Percentiles rank a stretch among this genome's conserved stretches.
These are phyloP conservation scores for Vigna reflexopilosa DNA, from an alignment of 306 rosid genomes.

Conservation along the genomic window DNA sequence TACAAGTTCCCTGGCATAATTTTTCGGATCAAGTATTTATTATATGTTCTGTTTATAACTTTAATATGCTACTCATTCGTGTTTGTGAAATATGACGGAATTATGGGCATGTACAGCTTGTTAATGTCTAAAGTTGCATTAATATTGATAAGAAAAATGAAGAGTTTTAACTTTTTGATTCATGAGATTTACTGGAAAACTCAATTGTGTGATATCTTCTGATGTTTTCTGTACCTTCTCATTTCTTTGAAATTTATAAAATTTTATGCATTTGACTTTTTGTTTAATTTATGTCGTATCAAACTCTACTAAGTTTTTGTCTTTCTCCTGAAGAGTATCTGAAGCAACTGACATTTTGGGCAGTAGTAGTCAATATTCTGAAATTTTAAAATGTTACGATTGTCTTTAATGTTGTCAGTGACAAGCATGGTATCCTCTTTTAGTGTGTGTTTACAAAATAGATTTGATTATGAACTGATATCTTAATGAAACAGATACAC, in stretches of 20 bases:
- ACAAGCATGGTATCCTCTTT: background rate
- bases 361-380: background rate
- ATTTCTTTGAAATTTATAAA: background rate
- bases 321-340: background rate
- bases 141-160: background rate
- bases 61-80: background rate
- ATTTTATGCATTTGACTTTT: background rate
- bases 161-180: background rate
- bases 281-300: background rate
- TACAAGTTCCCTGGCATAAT: background rate
- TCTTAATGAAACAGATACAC: background rate
- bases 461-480: slow-evolving; percentile 12
- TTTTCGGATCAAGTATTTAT: too few species aligned
- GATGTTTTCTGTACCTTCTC: background rate
- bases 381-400: background rate
- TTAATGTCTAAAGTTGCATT: background rate
- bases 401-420: background rate
- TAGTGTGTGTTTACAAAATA: background rate
- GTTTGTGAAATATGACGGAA: background rate
- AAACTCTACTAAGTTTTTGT: background rate
- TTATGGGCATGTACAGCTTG: background rate
- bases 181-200: background rate
- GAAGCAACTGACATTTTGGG: background rate
- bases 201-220: background rate
- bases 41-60: background rate